A percentile compares a stretch with the other conserved stretches of the same genome.
Evolutionary conservation across 2,329 filamentous ascomycete species (phyloP).

Genomic region (Venturiaceae sp.): DNA sequence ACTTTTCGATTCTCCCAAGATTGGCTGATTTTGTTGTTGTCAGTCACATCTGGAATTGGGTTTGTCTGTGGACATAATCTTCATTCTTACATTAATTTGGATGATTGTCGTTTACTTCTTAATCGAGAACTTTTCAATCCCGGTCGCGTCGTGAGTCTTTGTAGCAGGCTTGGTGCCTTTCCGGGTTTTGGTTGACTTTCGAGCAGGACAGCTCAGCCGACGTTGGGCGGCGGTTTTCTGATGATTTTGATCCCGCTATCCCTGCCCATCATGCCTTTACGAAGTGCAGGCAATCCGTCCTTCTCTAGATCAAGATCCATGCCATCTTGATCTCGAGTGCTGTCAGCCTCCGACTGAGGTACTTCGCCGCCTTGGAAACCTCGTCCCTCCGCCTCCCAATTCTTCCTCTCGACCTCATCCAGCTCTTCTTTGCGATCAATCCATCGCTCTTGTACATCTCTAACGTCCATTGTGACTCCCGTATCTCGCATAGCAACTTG

Average conservation of each 20-base stretch:
- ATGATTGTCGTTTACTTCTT: no score
- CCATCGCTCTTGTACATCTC: constrained; percentile 94
- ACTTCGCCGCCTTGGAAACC: constrained; percentile 11
- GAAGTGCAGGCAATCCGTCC: constrained; percentile 12
- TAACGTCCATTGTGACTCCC: constrained; percentile 62
- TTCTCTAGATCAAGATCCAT: constrained; percentile 13
- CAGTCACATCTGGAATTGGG: background rate
- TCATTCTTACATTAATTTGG: background rate
- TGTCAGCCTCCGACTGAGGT: background rate
- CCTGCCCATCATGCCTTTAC: constrained; percentile 23
- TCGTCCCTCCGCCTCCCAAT: constrained; percentile 66
- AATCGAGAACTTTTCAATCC: no score
- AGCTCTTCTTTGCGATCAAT: constrained; percentile 81
- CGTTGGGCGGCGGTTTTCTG: constrained; percentile 36
- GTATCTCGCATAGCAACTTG: constrained; percentile 79
- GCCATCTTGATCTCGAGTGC: constrained; percentile 12
- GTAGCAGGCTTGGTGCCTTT: no score
- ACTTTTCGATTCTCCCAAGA: background rate
- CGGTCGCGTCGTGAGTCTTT: no score
- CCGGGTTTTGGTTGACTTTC: no score
- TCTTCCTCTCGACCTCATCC: constrained; percentile 67
- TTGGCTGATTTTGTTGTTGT: background rate
- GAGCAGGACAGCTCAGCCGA: no score
- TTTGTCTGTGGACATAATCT: background rate
- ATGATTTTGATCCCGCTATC: constrained; percentile 64